Conservation (phyloP, 176 grass and related monocot species). For the Aegilops tauschii region DNA sequence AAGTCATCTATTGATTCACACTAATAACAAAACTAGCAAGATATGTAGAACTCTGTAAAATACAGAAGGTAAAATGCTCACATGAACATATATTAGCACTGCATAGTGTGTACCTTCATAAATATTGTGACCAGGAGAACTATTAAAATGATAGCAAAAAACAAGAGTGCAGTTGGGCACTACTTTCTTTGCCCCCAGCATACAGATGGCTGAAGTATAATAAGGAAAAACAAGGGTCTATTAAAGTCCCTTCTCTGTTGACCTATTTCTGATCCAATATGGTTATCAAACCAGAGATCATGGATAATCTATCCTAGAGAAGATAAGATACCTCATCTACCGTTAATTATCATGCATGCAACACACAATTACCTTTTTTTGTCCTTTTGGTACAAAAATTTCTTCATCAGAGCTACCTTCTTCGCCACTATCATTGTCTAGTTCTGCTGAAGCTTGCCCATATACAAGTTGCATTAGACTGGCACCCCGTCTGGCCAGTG, state of each 20-base stretch:
- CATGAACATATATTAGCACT: background rate
- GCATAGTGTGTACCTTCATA: background rate
- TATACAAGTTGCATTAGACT: conserved; percentile 94
- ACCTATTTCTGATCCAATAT: background rate
- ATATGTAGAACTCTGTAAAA: background rate
- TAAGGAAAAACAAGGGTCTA: background rate
- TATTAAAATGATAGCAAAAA: background rate
- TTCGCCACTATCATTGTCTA: conserved; percentile 31
- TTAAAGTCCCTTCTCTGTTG: background rate
- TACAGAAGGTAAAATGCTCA: background rate
- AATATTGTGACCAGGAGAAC: background rate
- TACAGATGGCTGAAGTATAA: background rate
- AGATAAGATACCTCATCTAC: background rate
- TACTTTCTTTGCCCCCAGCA: conserved; percentile 6
- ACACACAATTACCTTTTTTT: conserved; percentile 46
- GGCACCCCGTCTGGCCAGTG: conserved; percentile 49
- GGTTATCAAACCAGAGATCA: background rate
- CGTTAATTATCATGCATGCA: conserved; percentile 11
- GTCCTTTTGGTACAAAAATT: conserved; percentile 77
- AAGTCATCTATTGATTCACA: conserved; percentile 10
- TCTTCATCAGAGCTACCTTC: conserved; percentile 67
- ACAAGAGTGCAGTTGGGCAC: background rate
- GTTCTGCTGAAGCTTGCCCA: conserved; percentile 43
- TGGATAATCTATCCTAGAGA: conserved; percentile 12
- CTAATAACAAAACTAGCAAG: conserved; percentile 13